Percentiles rank a stretch among this genome's conserved stretches.
phyloP scores from a whole-genome alignment of 768 basidiomycete species.

The Suillus tomentosus region DNA sequence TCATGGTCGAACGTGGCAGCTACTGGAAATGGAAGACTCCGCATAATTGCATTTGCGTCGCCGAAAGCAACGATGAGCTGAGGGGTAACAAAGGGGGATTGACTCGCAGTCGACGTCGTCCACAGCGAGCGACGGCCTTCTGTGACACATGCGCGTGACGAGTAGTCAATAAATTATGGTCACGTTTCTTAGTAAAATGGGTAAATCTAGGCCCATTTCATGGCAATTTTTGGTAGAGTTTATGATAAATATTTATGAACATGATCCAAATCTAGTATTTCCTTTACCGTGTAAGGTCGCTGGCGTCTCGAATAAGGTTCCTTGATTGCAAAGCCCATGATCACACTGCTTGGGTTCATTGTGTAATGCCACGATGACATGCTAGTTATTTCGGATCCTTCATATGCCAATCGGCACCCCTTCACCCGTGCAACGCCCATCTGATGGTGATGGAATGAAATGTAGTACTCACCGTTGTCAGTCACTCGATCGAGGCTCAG shows the following conservation, averaged over 20 bases:
- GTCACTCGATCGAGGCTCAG: neutral
- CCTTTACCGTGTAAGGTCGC: neutral
- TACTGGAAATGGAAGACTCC: constrained; percentile 55
- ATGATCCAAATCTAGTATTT: neutral
- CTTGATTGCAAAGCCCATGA: neutral
- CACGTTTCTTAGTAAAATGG: constrained; percentile 28
- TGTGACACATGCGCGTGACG: constrained; percentile 36
- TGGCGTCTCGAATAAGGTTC: neutral
- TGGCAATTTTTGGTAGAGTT: neutral
- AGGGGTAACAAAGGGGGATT: constrained; percentile 16
- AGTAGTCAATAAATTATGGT: constrained; percentile 26
- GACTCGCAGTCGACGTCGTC: constrained; percentile 38
- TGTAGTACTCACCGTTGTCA: constrained; percentile 2
- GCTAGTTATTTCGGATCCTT: constrained; percentile 2
- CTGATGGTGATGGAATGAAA: constrained; percentile 1
- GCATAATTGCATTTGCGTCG: constrained; percentile 43
- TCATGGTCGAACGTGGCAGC: constrained; percentile 52
- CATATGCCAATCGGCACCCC: constrained; percentile 1
- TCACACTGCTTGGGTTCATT: neutral
- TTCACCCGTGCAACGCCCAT: neutral
- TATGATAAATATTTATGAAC: neutral
- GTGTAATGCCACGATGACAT: neutral
- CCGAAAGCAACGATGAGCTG: constrained; percentile 19
- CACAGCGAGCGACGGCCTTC: constrained; percentile 35
- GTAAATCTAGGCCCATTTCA: neutral